These are phyloP conservation scores for Trametes coccinea DNA, from an alignment of 768 basidiomycete species.

Conservation along the genomic window DNA sequence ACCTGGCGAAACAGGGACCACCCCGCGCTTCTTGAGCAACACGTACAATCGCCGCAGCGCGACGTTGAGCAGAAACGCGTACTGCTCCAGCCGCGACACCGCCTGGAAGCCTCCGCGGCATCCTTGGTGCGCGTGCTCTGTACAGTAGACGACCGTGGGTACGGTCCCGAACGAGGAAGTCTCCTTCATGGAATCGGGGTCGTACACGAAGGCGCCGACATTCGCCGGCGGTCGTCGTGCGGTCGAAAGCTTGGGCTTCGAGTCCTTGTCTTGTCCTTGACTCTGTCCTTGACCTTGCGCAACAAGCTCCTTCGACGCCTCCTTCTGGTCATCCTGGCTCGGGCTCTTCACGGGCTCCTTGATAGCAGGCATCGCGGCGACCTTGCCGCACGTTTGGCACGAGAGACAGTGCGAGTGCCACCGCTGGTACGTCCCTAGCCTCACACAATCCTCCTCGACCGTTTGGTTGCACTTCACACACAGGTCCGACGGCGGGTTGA, in stretches of 20 bases:
- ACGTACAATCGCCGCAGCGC: slow-evolving; percentile 90
- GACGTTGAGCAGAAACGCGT: slow-evolving; percentile 95
- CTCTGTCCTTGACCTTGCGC: slow-evolving; percentile 37
- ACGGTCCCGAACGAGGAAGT: slow-evolving; percentile 70
- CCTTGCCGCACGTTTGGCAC: slow-evolving; percentile 78
- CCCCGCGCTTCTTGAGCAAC: slow-evolving; percentile 83
- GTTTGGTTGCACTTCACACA: slow-evolving; percentile 88
- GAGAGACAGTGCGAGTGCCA: slow-evolving; percentile 97
- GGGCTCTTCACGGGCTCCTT: slow-evolving; percentile 55
- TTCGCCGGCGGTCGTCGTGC: slow-evolving; percentile 79
- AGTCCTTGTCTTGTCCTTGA: slow-evolving; percentile 33
- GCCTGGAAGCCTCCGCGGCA: slow-evolving; percentile 82
- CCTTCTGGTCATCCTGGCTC: slow-evolving; percentile 41
- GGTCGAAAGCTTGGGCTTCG: slow-evolving; percentile 55
- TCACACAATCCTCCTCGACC: slow-evolving; percentile 96
- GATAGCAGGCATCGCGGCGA: slow-evolving; percentile 59
- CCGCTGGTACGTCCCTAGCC: slow-evolving; percentile 92
- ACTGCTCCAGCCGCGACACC: slow-evolving; percentile 94
- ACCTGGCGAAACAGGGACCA: slow-evolving; percentile 84
- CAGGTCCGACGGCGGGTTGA: slow-evolving; percentile 82
- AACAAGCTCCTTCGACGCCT: slow-evolving; percentile 38
- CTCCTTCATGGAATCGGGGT: slow-evolving; percentile 66
- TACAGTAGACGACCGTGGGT: slow-evolving; percentile 74
- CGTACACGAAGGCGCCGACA: slow-evolving; percentile 77
- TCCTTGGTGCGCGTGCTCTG: slow-evolving; percentile 67